phyloP scores from a whole-genome alignment of 495 filamentous ascomycete species.

The Jackrogersella minutella region DNA sequence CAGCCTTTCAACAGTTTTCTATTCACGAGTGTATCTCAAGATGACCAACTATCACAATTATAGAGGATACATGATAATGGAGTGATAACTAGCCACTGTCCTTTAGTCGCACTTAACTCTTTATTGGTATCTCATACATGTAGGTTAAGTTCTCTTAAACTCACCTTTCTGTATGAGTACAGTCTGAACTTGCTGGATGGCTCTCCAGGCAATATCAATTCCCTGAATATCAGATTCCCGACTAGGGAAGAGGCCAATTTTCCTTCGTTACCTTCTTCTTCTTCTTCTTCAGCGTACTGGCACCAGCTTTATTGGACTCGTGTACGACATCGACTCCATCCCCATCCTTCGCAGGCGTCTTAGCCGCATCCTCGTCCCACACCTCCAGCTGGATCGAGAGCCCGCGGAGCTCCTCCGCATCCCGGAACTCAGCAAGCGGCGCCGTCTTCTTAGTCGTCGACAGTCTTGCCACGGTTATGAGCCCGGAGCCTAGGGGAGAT shows the following conservation, averaged over 20 bases:
- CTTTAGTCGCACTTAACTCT: background rate
- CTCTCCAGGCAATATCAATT: too few species aligned
- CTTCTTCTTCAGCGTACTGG: background rate
- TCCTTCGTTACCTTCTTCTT: background rate
- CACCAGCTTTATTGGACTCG: too few species aligned
- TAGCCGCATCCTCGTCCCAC: slow-evolving; percentile 17
- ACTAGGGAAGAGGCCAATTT: background rate
- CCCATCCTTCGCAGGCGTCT: background rate
- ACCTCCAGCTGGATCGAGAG: slow-evolving; percentile 39
- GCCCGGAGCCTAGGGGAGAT: slow-evolving; percentile 8
- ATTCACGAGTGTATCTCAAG: too few species aligned
- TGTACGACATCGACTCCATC: background rate
- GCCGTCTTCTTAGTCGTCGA: slow-evolving; percentile 10
- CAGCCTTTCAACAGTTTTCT: too few species aligned
- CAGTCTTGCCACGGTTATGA: slow-evolving; percentile 25
- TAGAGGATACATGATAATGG: too few species aligned
- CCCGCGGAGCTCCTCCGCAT: slow-evolving; percentile 15
- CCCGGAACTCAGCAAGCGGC: slow-evolving; percentile 10
- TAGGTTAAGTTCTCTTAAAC: background rate
- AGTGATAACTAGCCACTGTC: background rate
- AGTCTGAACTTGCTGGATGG: background rate
- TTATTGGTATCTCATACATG: background rate
- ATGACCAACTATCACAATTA: too few species aligned
- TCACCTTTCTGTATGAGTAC: background rate
- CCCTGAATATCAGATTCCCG: background rate